These are phyloP conservation scores for Colletotrichum shisoi DNA, from an alignment of 2,329 filamentous ascomycete species.

Conservation along the genomic window DNA sequence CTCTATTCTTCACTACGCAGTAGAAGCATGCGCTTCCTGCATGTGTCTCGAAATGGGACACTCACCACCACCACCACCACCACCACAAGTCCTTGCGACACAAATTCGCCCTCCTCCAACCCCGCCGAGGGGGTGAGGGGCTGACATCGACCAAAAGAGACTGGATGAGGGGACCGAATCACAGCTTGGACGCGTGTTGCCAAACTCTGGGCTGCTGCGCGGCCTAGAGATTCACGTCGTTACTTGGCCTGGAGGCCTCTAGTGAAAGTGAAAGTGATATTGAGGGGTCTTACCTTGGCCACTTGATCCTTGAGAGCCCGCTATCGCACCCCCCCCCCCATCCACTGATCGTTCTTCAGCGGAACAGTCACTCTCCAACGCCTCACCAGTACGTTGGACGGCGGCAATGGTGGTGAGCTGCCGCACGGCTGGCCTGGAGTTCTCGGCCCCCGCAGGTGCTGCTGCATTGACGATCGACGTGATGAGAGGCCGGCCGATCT, in stretches of 20 bases:
- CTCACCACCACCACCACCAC: neutral
- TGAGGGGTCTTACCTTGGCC: neutral
- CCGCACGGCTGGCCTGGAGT: neutral
- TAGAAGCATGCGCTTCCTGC: conserved; percentile 31
- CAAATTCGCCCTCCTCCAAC: conserved; percentile 9
- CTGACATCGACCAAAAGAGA: conserved; percentile 4
- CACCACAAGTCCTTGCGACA: neutral
- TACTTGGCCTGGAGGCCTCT: conserved; percentile 20
- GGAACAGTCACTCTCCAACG: neutral
- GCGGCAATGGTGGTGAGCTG: neutral
- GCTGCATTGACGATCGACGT: conserved; percentile 1
- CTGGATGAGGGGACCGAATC: conserved; percentile 12
- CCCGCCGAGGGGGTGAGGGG: conserved; percentile 18
- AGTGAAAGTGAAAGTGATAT: neutral
- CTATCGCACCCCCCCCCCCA: neutral
- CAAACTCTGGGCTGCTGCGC: conserved; percentile 27
- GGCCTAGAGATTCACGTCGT: neutral
- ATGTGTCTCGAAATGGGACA: conserved; percentile 13
- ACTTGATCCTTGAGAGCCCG: neutral
- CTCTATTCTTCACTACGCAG: neutral
- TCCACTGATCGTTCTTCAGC: neutral
- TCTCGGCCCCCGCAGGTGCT: neutral
- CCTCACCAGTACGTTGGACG: neutral
- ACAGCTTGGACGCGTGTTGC: conserved; percentile 20
- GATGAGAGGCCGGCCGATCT: neutral